Base-by-base conservation (phyloP, 2,329 filamentous ascomycete genomes). In the Emergomyces orientalis region DNA sequence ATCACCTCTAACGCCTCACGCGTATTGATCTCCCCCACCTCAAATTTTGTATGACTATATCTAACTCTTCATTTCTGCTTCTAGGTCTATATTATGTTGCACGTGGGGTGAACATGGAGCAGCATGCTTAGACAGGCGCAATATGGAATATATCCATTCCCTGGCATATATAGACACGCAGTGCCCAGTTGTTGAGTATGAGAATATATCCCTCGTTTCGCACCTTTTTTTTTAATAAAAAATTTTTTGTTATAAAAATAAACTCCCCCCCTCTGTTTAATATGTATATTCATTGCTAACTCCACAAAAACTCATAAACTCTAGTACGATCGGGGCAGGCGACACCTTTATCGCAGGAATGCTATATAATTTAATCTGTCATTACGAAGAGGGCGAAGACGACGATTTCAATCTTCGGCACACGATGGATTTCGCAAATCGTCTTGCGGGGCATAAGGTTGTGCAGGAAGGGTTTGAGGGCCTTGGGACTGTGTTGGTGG, bases 291-390 rank as follows among this genome's bases (percentile, higher is more conserved):
- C 30, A 27, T 51, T 60, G 64, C 62, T 68, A 67, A 58, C 59
- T 5, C 57, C 64, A 66, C 64, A 65, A 63, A 58, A 37, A 5
- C 54, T 19, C 0, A 9, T 25, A 37, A 39, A 56, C 22, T 68
- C 71, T 71, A 89, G 88, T 71, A 81, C 87, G 6, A 82, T 90
- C 65, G 88, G 88, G 62, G 88, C 88, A 52, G 88, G 88, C 67
- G 88, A 91, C 70, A 90, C 88, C 0, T 91, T 91, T 69, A 84
- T 88, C 66, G 88, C 88, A 41, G 88, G 87, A 64, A 84, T 88
- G 73, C 75, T 91, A 58, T 89, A 86, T 74, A 81, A 78, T 43
- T 73, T 89, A 65, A 74, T 82, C 63, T 82, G 78, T 70, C 80
- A 80, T 65, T n/a, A 9, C n/a, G 45, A 47, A 11, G 8, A n/a